phyloP scores from a whole-genome alignment of 306 rosid species.

The Cucurbita ficifolia region DNA sequence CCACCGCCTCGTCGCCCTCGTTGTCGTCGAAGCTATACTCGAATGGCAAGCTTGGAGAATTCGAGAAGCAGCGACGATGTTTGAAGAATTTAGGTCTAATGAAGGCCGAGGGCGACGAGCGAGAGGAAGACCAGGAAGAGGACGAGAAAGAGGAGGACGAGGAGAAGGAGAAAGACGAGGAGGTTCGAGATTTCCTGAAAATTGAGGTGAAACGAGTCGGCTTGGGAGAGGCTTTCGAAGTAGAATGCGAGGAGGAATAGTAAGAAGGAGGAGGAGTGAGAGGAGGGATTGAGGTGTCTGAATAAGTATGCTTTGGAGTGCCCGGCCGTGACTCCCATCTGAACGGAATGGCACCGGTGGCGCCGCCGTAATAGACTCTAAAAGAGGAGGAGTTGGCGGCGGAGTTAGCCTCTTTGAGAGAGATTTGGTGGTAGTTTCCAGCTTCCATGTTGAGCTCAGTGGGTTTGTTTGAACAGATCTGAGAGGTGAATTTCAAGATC shows the following conservation, averaged over 20 bases:
- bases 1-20: background rate
- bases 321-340: slow-evolving; percentile 53
- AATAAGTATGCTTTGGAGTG: slow-evolving; percentile 35
- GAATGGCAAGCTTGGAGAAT: background rate
- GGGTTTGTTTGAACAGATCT: background rate
- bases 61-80: background rate
- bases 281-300: slow-evolving; percentile 23
- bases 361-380: slow-evolving; percentile 41
- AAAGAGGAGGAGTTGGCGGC: slow-evolving; percentile 28
- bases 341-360: slow-evolving; percentile 33
- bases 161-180: background rate
- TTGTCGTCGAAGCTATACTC: background rate
- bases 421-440: background rate
- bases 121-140: slow-evolving; percentile 4
- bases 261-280: slow-evolving; percentile 45
- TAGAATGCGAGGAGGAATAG: background rate
- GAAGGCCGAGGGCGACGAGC: background rate
- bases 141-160: slow-evolving; percentile 10
- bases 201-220: background rate
- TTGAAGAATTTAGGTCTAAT: background rate
- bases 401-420: slow-evolving; percentile 24
- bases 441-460: slow-evolving; percentile 1
- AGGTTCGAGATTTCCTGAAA: slow-evolving; percentile 1
- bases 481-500: background rate
- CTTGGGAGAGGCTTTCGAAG: slow-evolving; percentile 5